These are phyloP conservation scores for Cryoendolithus antarcticus DNA, from an alignment of 2,329 filamentous ascomycete genomes.

Conservation along the genomic window DNA sequence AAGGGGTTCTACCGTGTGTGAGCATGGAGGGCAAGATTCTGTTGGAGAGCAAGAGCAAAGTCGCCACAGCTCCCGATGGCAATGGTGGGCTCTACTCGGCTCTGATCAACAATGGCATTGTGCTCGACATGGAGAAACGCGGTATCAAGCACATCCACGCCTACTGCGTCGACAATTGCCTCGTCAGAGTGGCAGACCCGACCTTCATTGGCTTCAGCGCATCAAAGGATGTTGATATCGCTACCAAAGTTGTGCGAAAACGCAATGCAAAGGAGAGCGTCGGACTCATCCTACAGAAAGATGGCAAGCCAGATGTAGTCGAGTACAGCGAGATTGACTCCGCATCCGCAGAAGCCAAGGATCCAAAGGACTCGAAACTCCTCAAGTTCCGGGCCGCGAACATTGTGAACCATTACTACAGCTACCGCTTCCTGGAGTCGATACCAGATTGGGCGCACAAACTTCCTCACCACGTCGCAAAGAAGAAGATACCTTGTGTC, in stretches of 20 bases:
- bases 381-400: slow-evolving; percentile 96
- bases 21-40: slow-evolving; percentile 97
- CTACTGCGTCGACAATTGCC: slow-evolving; percentile 97
- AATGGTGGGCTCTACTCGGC: slow-evolving; percentile 96
- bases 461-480: slow-evolving; percentile 87
- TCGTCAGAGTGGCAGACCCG: slow-evolving; percentile 97
- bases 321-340: slow-evolving; percentile 96
- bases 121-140: slow-evolving; percentile 77
- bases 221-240: slow-evolving; percentile 79
- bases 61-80: slow-evolving; percentile 90
- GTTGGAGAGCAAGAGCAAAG: slow-evolving; percentile 76
- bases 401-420: slow-evolving; percentile 99
- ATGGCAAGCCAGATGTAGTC: slow-evolving; percentile 91
- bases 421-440: slow-evolving; percentile 77
- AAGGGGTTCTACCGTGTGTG: slow-evolving; percentile 92
- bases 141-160: slow-evolving; percentile 92
- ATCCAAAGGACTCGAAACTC: slow-evolving; percentile 64
- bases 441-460: slow-evolving; percentile 78
- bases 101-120: slow-evolving; percentile 64
- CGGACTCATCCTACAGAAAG: slow-evolving; percentile 85
- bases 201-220: slow-evolving; percentile 91
- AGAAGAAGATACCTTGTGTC: slow-evolving; percentile 93
- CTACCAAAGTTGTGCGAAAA: slow-evolving; percentile 98
- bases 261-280: slow-evolving; percentile 92
- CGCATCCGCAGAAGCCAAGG: slow-evolving; percentile 77